These are phyloP conservation scores for Bipolaris bicolor DNA, from an alignment of 2,329 filamentous ascomycete species.

Conservation along the genomic window DNA sequence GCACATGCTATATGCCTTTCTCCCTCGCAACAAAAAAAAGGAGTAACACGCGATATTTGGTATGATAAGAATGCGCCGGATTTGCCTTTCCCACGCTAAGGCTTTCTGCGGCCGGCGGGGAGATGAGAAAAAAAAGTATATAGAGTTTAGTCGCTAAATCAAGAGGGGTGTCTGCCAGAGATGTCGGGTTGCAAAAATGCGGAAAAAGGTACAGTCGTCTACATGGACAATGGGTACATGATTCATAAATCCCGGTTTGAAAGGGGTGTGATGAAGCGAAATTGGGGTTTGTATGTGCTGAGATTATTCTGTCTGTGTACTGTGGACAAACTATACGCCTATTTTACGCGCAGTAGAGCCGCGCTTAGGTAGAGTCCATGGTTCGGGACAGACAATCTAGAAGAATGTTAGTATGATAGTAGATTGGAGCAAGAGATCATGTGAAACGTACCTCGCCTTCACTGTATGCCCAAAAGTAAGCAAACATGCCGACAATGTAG, in stretches of 20 bases:
- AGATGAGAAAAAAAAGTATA: neutral
- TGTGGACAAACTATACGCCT: slow-evolving; percentile 19
- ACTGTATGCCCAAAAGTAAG: slow-evolving; percentile 97
- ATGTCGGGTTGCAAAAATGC: neutral
- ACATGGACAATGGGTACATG: slow-evolving; percentile 8
- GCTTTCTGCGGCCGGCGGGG: neutral
- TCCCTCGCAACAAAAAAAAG: no score
- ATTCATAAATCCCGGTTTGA: neutral
- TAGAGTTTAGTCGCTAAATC: slow-evolving; percentile 11
- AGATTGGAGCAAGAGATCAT: neutral
- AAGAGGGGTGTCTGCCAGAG: slow-evolving; percentile 8
- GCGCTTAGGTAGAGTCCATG: slow-evolving; percentile 59
- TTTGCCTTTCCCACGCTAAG: no score
- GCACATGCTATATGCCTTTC: no score
- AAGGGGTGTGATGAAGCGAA: slow-evolving; percentile 8
- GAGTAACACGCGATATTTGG: no score
- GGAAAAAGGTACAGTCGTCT: slow-evolving; percentile 4
- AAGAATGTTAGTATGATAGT: slow-evolving; percentile 18
- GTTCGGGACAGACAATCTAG: slow-evolving; percentile 56
- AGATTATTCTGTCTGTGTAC: neutral
- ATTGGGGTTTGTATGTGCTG: neutral
- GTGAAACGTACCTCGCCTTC: slow-evolving; percentile 83
- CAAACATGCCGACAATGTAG: slow-evolving; percentile 81
- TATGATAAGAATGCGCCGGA: no score
- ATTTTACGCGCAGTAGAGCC: slow-evolving; percentile 35